These are phyloP conservation scores for Penicillium goetzii DNA, from an alignment of 495 filamentous ascomycete species.

Conservation along the genomic window DNA sequence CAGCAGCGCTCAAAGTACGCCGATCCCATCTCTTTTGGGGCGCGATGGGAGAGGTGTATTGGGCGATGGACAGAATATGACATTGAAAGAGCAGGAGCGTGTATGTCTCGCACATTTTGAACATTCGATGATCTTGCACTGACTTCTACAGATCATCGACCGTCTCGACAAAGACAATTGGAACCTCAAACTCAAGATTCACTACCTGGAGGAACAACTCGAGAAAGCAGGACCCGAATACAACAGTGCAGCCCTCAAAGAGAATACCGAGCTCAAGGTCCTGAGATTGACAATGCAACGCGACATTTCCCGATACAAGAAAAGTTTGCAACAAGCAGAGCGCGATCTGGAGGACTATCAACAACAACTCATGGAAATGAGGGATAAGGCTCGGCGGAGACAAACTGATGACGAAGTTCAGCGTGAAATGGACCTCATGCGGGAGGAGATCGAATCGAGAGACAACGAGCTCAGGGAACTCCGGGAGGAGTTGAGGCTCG, in stretches of 20 bases:
- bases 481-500: constrained; percentile 46
- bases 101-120: constrained; percentile 44
- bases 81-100: constrained; percentile 90
- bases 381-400: constrained; percentile 74
- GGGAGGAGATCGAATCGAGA: constrained; percentile 59
- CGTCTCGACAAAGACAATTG: constrained; percentile 95
- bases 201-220: constrained; percentile 87
- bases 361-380: constrained; percentile 75
- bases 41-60: constrained; percentile 64
- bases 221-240: constrained; percentile 84
- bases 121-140: constrained; percentile 10
- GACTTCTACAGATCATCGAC: constrained; percentile 70
- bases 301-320: constrained; percentile 82
- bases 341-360: constrained; percentile 78
- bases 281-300: constrained; percentile 83
- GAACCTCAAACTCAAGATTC: constrained; percentile 94
- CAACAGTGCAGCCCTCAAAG: constrained; percentile 82
- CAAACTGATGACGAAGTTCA: constrained; percentile 67
- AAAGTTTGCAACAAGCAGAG: constrained; percentile 76
- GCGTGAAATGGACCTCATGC: constrained; percentile 63
- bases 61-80: constrained; percentile 74
- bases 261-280: constrained; percentile 95
- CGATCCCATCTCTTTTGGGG: constrained; percentile 67
- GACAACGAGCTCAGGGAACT: constrained; percentile 56
- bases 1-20: constrained; percentile 81